Percentiles rank a stretch among this genome's conserved stretches.
Conservation (phyloP, 345 rosid genomes). For the Cardamine chenopodiifolia region DNA sequence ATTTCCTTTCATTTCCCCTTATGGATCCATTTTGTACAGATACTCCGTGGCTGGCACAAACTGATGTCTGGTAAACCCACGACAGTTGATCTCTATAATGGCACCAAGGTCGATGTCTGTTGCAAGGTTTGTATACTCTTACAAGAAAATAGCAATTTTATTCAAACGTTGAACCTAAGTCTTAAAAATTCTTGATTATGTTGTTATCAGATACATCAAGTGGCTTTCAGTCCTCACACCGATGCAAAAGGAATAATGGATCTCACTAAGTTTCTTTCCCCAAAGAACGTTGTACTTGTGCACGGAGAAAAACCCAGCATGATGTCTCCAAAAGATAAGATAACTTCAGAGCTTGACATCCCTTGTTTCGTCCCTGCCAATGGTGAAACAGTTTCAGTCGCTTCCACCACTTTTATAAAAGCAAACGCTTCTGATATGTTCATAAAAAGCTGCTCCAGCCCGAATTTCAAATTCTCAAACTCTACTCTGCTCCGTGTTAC, state of each 20-base stretch:
- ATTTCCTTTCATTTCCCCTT: not conserved
- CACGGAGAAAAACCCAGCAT: constrained; percentile 95
- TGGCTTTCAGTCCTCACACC: constrained; percentile 93
- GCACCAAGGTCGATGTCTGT: constrained; percentile 80
- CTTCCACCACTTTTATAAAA: constrained; percentile 60
- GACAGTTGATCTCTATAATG: constrained; percentile 78
- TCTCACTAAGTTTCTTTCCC: constrained; percentile 82
- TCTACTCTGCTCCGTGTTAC: constrained; percentile 47
- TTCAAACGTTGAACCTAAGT: not conserved
- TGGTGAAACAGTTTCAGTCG: constrained; percentile 63
- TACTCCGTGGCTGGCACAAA: constrained; percentile 95
- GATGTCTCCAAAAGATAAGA: constrained; percentile 70
- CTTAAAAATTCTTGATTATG: not conserved
- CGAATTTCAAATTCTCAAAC: constrained; percentile 65
- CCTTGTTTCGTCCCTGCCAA: constrained; percentile 78
- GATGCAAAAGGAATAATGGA: constrained; percentile 97
- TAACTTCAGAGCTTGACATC: constrained; percentile 71
- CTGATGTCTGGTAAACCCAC: constrained; percentile 88
- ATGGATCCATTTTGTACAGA: constrained; percentile 40
- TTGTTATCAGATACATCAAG: constrained; percentile 72
- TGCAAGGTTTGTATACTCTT: constrained; percentile 67
- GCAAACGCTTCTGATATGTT: constrained; percentile 70
- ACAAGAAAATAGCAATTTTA: not conserved
- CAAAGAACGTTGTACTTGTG: constrained; percentile 77
- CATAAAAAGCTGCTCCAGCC: constrained; percentile 60